Evolutionary conservation across 768 basidiomycete species (phyloP).

Genomic region (Lactifluus hygrophoroides): DNA sequence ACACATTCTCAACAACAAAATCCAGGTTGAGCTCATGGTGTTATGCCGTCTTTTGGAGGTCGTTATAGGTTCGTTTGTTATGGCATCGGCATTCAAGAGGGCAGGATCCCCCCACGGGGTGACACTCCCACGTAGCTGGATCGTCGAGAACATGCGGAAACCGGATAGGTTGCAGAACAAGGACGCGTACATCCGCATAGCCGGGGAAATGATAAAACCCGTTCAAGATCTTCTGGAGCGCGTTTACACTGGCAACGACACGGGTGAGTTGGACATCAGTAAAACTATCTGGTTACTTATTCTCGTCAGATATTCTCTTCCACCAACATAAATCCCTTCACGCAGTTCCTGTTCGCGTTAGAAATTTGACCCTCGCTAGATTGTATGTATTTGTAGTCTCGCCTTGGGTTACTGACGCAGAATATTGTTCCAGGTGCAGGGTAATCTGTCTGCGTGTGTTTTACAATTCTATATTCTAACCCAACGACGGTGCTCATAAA

Average conservation of each 20-base stretch:
- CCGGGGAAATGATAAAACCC: background rate
- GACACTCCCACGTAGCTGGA: constrained; percentile 20
- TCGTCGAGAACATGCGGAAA: constrained; percentile 9
- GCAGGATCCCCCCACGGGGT: background rate
- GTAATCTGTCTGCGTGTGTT: constrained; percentile 7
- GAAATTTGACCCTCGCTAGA: constrained; percentile 6
- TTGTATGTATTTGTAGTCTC: background rate
- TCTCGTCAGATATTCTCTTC: background rate
- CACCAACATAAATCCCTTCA: constrained; percentile 4
- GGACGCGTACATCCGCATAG: background rate
- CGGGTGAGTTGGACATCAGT: background rate
- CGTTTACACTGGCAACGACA: constrained; percentile 8
- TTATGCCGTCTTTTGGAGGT: constrained; percentile 14
- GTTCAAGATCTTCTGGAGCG: constrained; percentile 15
- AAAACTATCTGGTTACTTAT: background rate
- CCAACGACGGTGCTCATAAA: background rate
- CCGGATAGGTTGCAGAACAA: constrained; percentile 9
- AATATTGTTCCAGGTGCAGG: background rate
- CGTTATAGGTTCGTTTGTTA: constrained; percentile 2
- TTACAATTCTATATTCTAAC: background rate
- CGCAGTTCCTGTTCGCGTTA: background rate
- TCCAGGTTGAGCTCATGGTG: constrained; percentile 1
- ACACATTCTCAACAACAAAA: background rate
- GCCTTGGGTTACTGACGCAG: background rate
- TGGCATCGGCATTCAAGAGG: background rate